Evolutionary conservation across 2,329 filamentous ascomycete species (phyloP).

Genomic region (Colletotrichum noveboracense): DNA sequence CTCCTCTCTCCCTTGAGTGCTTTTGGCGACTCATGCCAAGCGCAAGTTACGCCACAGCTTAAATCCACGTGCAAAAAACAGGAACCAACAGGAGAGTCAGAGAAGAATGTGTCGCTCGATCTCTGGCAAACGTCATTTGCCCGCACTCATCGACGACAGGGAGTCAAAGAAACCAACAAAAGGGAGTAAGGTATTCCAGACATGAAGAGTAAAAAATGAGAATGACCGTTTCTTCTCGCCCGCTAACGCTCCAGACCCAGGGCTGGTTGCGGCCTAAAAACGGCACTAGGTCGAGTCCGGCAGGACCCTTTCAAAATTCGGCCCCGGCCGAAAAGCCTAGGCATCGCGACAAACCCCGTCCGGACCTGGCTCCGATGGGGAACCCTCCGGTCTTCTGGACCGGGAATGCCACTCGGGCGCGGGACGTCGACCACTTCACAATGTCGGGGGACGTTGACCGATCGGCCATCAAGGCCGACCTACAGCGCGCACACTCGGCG

Average conservation of each 20-base stretch:
- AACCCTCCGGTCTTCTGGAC: not conserved
- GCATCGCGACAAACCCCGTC: not conserved
- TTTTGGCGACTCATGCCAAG: not conserved
- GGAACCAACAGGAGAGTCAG: not conserved
- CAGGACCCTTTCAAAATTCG: not conserved
- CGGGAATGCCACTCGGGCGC: not conserved
- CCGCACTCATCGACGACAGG: not conserved
- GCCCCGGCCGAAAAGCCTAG: not conserved
- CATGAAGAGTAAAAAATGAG: not conserved
- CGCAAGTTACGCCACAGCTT: not conserved
- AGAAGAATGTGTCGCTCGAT: not conserved
- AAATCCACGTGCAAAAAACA: not conserved
- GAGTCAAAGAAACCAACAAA: not conserved
- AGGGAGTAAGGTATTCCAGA: not conserved
- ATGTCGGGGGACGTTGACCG: accelerated
- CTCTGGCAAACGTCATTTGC: not conserved
- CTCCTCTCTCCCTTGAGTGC: not conserved
- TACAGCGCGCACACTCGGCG: not conserved
- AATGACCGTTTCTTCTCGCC: not conserved
- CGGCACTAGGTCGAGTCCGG: not conserved
- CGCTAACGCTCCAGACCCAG: not conserved
- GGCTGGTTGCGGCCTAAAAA: not conserved
- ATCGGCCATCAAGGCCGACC: not conserved
- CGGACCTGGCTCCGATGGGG: not conserved
- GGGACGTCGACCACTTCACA: not conserved